Conservation (phyloP, 1,284 basidiomycete genomes). For the Mixia osmundae region DNA sequence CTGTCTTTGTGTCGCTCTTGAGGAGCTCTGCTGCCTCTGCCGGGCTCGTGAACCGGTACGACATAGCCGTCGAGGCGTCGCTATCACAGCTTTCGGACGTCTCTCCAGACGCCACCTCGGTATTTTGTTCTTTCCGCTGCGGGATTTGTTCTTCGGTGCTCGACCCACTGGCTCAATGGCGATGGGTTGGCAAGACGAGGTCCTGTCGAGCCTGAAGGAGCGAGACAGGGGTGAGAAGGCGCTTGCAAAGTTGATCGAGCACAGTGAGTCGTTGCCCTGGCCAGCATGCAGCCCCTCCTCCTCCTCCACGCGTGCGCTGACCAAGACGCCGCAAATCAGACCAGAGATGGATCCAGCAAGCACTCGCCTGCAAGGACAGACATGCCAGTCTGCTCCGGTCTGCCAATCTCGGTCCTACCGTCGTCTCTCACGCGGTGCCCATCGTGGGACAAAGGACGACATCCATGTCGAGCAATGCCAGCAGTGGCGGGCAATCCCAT, state of each 20-base stretch:
- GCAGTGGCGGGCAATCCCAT: neutral
- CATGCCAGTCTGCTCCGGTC: constrained; percentile 62
- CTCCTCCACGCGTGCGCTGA: neutral
- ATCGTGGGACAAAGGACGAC: neutral
- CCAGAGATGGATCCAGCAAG: constrained; percentile 63
- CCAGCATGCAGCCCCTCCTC: neutral
- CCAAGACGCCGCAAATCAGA: neutral
- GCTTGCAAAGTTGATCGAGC: constrained; percentile 4
- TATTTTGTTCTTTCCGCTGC: too few species aligned
- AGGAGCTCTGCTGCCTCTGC: too few species aligned
- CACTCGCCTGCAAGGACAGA: constrained; percentile 63
- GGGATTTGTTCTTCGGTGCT: too few species aligned
- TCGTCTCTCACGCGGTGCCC: neutral
- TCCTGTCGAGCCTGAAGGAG: constrained; percentile 5
- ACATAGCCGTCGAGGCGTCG: too few species aligned
- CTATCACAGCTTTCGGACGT: too few species aligned
- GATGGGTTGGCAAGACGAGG: constrained; percentile 7
- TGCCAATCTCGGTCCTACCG: too few species aligned
- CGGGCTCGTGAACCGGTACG: too few species aligned
- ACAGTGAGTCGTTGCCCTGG: constrained; percentile 1
- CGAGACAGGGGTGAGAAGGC: constrained; percentile 6
- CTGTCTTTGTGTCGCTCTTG: too few species aligned
- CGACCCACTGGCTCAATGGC: neutral
- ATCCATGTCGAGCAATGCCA: neutral
- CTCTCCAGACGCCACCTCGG: too few species aligned